Conservation (phyloP, 2,329 filamentous ascomycete genomes). For the Ceratocystis destructans region DNA sequence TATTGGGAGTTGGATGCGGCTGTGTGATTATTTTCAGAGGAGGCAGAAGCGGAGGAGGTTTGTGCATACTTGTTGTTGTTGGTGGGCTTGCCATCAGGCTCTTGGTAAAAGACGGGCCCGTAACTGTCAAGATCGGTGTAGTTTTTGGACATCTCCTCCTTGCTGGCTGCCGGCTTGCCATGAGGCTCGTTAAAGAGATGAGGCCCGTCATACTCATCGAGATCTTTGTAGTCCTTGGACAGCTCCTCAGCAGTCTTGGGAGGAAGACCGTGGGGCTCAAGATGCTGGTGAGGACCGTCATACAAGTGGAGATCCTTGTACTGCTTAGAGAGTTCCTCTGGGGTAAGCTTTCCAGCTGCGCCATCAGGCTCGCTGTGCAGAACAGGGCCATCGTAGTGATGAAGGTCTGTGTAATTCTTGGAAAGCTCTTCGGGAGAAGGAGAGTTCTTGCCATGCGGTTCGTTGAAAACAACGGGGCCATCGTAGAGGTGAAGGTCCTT, state of each 20-base stretch:
- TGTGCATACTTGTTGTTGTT: slow-evolving; percentile 22
- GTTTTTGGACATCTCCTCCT: slow-evolving; percentile 27
- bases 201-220: slow-evolving; percentile 26
- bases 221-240: slow-evolving; percentile 29
- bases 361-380: slow-evolving; percentile 26
- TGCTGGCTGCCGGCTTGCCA: slow-evolving; percentile 20
- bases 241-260: slow-evolving; percentile 25
- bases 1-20: not conserved
- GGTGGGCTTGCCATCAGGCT: slow-evolving; percentile 26
- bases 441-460: slow-evolving; percentile 20
- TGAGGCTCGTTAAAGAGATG: slow-evolving; percentile 12
- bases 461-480: slow-evolving; percentile 22
- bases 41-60: not conserved
- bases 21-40: not conserved
- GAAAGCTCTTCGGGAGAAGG: slow-evolving; percentile 26
- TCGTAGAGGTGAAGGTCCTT: slow-evolving; percentile 31
- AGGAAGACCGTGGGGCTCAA: slow-evolving; percentile 18
- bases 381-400: slow-evolving; percentile 25
- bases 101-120: slow-evolving; percentile 27
- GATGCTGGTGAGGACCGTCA: slow-evolving; percentile 22
- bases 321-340: slow-evolving; percentile 24
- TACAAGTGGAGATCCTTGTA: slow-evolving; percentile 28
- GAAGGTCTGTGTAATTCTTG: slow-evolving; percentile 28
- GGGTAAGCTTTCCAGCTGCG: slow-evolving; percentile 18
- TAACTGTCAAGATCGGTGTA: slow-evolving; percentile 33